phyloP scores from a whole-genome alignment of 2,329 filamentous ascomycete genomes.

The Onygenales sp. region DNA sequence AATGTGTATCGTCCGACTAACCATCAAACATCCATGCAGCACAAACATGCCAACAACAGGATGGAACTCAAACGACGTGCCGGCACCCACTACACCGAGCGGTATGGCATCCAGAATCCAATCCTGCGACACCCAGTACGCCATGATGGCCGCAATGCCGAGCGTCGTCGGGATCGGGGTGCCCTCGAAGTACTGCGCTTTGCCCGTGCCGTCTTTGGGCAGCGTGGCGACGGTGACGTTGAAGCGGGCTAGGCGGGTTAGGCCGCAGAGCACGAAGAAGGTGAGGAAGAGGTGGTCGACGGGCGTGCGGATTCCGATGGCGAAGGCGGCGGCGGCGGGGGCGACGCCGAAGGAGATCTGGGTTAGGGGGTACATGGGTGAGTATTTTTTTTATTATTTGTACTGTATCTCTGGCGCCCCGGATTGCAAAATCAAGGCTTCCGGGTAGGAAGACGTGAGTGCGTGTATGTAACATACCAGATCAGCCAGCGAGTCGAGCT shows the following conservation, averaged over 20 bases:
- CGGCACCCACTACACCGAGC: slow-evolving; percentile 57
- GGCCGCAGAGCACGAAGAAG: slow-evolving; percentile 89
- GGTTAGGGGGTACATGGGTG: not conserved
- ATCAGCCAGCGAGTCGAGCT: slow-evolving; percentile 91
- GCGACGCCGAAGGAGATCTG: slow-evolving; percentile 94
- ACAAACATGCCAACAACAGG: slow-evolving; percentile 73
- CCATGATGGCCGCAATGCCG: slow-evolving; percentile 72
- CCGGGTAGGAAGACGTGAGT: not conserved
- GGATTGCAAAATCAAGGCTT: too few relatives aligned
- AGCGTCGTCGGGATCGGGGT: slow-evolving; percentile 91
- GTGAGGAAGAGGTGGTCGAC: slow-evolving; percentile 71
- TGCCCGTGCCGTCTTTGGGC: slow-evolving; percentile 84
- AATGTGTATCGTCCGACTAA: slow-evolving; percentile 88
- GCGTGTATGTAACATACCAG: slow-evolving; percentile 51
- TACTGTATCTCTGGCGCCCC: too few relatives aligned
- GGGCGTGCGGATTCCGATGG: slow-evolving; percentile 74
- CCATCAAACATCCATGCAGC: slow-evolving; percentile 86
- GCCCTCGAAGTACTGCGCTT: slow-evolving; percentile 93
- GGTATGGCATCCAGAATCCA: slow-evolving; percentile 76
- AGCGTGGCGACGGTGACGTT: slow-evolving; percentile 87
- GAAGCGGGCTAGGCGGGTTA: slow-evolving; percentile 90
- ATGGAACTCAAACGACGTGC: slow-evolving; percentile 69
- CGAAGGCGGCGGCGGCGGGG: slow-evolving; percentile 78
- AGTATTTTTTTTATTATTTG: not conserved
- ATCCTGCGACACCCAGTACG: slow-evolving; percentile 73